A percentile compares a stretch with the other conserved stretches of the same genome.
Evolutionary conservation across 768 basidiomycete species (phyloP).

Genomic region (Lepiota brunneoincarnata): DNA sequence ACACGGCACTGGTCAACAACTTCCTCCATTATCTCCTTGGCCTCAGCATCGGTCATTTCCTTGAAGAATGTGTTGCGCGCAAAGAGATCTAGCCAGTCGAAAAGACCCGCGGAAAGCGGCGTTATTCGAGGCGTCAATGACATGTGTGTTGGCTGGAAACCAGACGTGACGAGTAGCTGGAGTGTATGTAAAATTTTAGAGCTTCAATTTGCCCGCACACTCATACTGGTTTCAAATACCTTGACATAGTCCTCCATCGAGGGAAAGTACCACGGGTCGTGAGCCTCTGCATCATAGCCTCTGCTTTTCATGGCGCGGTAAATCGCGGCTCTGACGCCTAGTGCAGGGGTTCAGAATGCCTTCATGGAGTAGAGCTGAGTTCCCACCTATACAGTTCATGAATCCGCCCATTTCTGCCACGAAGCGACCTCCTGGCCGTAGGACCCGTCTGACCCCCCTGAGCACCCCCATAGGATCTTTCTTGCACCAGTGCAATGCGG

Average conservation of each 20-base stretch:
- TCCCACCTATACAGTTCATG: slow-evolving; percentile 66
- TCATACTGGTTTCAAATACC: slow-evolving; percentile 30
- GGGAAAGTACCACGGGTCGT: slow-evolving; percentile 89
- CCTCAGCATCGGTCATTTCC: slow-evolving; percentile 49
- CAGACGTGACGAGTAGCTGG: slow-evolving; percentile 53
- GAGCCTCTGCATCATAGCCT: slow-evolving; percentile 53
- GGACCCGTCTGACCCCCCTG: slow-evolving; percentile 49
- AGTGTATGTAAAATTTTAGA: background rate
- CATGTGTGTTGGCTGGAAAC: slow-evolving; percentile 56
- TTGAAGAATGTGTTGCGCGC: slow-evolving; percentile 57
- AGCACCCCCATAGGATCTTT: slow-evolving; percentile 65
- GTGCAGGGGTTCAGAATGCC: background rate
- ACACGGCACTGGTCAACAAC: slow-evolving; percentile 53
- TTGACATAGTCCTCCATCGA: slow-evolving; percentile 61
- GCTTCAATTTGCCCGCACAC: background rate
- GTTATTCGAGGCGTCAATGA: slow-evolving; percentile 55
- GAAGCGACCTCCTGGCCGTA: slow-evolving; percentile 71
- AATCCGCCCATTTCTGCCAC: slow-evolving; percentile 79
- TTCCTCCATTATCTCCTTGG: slow-evolving; percentile 57
- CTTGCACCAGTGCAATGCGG: slow-evolving; percentile 86
- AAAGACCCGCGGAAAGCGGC: slow-evolving; percentile 47
- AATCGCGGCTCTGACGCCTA: slow-evolving; percentile 62
- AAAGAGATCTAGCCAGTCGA: slow-evolving; percentile 71
- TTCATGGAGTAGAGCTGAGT: background rate
- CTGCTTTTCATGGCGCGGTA: slow-evolving; percentile 47